phyloP scores from a whole-genome alignment of 176 grass and related monocot species.

The Echinochloa phyllopogon region DNA sequence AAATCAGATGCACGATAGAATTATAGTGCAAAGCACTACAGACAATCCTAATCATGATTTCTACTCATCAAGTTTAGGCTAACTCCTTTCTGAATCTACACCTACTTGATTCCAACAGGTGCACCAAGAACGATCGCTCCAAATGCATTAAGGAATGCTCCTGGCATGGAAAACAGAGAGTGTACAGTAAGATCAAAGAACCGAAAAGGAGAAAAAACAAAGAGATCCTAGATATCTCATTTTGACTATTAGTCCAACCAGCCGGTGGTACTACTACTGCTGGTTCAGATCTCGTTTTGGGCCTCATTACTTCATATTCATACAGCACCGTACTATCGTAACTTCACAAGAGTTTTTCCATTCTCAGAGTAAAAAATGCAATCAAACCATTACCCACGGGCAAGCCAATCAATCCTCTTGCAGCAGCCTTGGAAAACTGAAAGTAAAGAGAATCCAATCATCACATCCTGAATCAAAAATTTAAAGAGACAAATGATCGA shows the following conservation, averaged over 20 bases:
- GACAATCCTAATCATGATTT: not conserved
- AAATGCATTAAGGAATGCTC: conserved; percentile 90
- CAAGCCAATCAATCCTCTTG: conserved; percentile 62
- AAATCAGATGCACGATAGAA: not conserved
- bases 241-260: not conserved
- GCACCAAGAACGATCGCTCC: conserved; percentile 89
- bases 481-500: not conserved
- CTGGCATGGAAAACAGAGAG: conserved; percentile 32
- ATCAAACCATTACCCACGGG: conserved; percentile 64
- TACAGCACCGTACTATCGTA: not conserved
- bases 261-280: not conserved
- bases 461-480: conserved; percentile 23
- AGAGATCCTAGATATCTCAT: not conserved
- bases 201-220: not conserved
- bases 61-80: not conserved
- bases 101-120: conserved; percentile 86
- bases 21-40: not conserved
- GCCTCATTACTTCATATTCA: not conserved
- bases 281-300: not conserved
- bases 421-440: conserved; percentile 71
- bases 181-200: conserved; percentile 25
- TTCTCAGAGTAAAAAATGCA: conserved; percentile 12
- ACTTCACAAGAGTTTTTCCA: not conserved
- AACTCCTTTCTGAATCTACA: not conserved
- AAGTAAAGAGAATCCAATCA: conserved; percentile 33